Base-by-base conservation (phyloP, 1,284 basidiomycete genomes). In the Heterobasidion irregulare region DNA sequence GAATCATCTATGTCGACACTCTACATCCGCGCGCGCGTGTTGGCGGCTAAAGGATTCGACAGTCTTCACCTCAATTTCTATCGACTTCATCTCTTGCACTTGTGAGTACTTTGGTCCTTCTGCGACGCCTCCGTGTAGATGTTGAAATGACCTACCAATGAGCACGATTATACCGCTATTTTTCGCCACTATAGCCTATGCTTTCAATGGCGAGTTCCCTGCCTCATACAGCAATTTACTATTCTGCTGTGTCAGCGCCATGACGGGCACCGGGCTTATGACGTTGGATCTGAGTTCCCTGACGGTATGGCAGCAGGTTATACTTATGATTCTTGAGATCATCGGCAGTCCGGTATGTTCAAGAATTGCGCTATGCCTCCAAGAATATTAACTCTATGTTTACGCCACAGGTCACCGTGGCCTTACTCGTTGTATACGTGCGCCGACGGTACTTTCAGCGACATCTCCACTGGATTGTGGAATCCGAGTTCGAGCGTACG, bases 191-290 rank as follows among this genome's bases (percentile, higher is more conserved):
- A 79, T 92, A 55, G 78, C 91, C 60, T 90, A 80, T 63, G 82
- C 79, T 8, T 80, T 77, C 65, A 88, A 86, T 73, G 84, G 84
- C 36, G 65, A 70, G 53, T 80, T 76, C 63, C 75, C 75, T 34
- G 75, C 89, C 53, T 60, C 72, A 5, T 90, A 86, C 66, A 77
- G 89, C 62, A 90, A 93, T 63, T 72, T 81, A 6, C 74, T 92
- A 49, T 92, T 83, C 70, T 74, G 80, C 59, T 89, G 82, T 58
- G 75, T 89, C 61, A 88, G 84, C 66, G 82, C 85, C 16, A 82
- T 87, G 69, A 86, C 84, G 0, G 85, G 90, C 47, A 89, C 86
- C 53, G 90, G 89, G 7, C 74, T 93, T 45, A 73, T 77, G 44
- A 86, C 89, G 2, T 70, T 89, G 58, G 83, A 92, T 66, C 67